Conservation (phyloP, 176 grass and related monocot species). For the Carex kokanica region DNA sequence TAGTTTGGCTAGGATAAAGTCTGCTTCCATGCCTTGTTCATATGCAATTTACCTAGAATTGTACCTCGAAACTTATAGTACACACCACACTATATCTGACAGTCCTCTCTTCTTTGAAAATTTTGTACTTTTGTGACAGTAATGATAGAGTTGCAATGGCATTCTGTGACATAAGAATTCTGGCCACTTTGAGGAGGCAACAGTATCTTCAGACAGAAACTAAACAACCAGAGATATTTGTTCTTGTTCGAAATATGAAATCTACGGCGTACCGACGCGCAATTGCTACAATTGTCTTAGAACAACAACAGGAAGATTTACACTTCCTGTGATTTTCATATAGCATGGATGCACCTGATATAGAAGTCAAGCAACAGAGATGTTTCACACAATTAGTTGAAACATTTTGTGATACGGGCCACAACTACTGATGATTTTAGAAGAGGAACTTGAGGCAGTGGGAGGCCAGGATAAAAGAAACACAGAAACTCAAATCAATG, state of each 20-base stretch:
- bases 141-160: constrained; percentile 40
- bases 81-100: background rate
- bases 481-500: background rate
- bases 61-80: background rate
- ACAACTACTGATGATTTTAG: background rate
- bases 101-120: background rate
- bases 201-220: constrained; percentile 44
- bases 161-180: constrained; percentile 60
- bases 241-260: constrained; percentile 65
- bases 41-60: constrained; percentile 3
- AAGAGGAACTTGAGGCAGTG: background rate
- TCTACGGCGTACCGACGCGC: constrained; percentile 54
- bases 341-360: background rate
- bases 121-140: constrained; percentile 3
- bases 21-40: background rate
- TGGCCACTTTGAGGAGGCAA: constrained; percentile 46
- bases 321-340: constrained; percentile 44
- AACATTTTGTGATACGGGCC: background rate
- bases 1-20: background rate
- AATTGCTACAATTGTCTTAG: constrained; percentile 53
- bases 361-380: background rate
- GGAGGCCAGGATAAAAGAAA: background rate
- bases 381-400: background rate
- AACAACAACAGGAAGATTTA: constrained; percentile 57
- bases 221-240: constrained; percentile 41